phyloP scores from a whole-genome alignment of 805 yeast species.

The Kurtzmaniella cleridarum region DNA sequence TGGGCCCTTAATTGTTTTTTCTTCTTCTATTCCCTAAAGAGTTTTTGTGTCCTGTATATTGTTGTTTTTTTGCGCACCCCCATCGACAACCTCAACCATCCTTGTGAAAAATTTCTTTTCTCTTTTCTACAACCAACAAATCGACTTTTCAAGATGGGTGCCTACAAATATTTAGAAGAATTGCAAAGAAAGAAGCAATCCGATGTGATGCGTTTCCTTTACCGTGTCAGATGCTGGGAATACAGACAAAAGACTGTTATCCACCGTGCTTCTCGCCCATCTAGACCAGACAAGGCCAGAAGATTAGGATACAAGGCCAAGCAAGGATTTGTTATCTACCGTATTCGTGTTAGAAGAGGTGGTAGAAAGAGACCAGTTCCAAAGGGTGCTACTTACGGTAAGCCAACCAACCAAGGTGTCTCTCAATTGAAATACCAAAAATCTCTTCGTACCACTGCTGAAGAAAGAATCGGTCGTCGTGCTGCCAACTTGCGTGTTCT shows the following conservation, averaged over 20 bases:
- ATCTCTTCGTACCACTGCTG: slow-evolving; percentile 96
- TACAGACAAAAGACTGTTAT: slow-evolving; percentile 98
- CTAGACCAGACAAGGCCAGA: slow-evolving; percentile 99
- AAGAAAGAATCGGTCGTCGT: slow-evolving; percentile 99
- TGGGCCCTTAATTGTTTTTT: no score
- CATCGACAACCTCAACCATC: not conserved
- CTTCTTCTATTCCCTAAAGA: not conserved
- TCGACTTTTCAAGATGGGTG: slow-evolving; percentile 78
- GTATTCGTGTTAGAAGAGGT: slow-evolving; percentile 99
- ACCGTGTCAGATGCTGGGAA: slow-evolving; percentile 99
- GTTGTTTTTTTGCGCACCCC: not conserved
- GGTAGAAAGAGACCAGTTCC: slow-evolving; percentile 99
- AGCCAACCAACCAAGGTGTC: slow-evolving; percentile 99
- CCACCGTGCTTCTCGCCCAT: slow-evolving; percentile 98
- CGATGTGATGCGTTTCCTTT: slow-evolving; percentile 97
- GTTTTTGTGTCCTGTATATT: not conserved
- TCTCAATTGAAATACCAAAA: slow-evolving; percentile 99
- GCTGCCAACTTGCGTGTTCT: slow-evolving; percentile 98
- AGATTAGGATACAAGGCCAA: slow-evolving; percentile 99
- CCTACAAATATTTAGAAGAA: slow-evolving; percentile 99
- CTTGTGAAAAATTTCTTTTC: not conserved
- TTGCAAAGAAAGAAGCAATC: slow-evolving; percentile 99
- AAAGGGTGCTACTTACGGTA: slow-evolving; percentile 99
- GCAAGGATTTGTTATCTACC: slow-evolving; percentile 98
- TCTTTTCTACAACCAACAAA: not conserved